A percentile compares a stretch with the other conserved stretches of the same genome.
Evolutionary conservation across 192 early-diverging fungal species (phyloP).

Genomic region (Coemansia sp.): DNA sequence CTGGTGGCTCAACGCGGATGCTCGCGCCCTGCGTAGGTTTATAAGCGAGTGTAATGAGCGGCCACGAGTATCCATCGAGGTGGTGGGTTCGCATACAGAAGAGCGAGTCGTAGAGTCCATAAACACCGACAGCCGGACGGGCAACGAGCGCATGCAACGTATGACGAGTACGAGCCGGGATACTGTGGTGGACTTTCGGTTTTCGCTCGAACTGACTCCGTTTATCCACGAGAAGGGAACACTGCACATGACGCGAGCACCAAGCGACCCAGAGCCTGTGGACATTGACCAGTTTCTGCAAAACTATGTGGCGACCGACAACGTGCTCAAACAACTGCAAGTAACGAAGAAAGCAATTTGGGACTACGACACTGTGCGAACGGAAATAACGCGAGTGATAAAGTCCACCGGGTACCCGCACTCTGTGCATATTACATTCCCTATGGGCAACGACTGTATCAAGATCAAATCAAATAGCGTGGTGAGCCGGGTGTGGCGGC

Average conservation of each 20-base stretch:
- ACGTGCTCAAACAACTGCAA: constrained; percentile 39
- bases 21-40: constrained; percentile 30
- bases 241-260: constrained; percentile 32
- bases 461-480: constrained; percentile 24
- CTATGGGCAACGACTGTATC: constrained; percentile 43
- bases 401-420: constrained; percentile 41
- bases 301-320: constrained; percentile 35
- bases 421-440: constrained; percentile 31
- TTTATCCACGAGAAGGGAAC: constrained; percentile 43
- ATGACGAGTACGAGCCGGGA: constrained; percentile 21
- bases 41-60: constrained; percentile 43
- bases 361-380: constrained; percentile 47
- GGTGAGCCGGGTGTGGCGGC: constrained; percentile 29
- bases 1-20: constrained; percentile 45
- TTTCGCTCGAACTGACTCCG: constrained; percentile 44
- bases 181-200: constrained; percentile 41
- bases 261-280: constrained; percentile 23
- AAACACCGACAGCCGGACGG: neutral
- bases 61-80: constrained; percentile 38
- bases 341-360: constrained; percentile 52
- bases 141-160: neutral
- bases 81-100: constrained; percentile 37
- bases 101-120: constrained; percentile 9
- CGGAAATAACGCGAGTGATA: constrained; percentile 22
- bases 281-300: constrained; percentile 29